Percentiles rank a stretch among this genome's conserved stretches.
These are phyloP conservation scores for Sequoia sempervirens DNA, from an alignment of 75 land plant genomes.

Conservation along the genomic window DNA sequence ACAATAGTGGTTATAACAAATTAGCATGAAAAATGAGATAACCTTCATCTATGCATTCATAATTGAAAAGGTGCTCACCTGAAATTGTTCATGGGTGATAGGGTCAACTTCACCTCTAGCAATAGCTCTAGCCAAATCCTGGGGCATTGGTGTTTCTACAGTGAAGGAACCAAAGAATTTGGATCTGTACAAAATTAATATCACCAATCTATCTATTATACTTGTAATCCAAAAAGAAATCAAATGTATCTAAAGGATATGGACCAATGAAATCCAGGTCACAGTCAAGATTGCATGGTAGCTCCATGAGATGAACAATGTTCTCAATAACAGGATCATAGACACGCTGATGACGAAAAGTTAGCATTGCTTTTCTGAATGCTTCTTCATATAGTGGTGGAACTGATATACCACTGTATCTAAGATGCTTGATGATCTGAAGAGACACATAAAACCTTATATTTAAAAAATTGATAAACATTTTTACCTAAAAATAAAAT, in stretches of 20 bases:
- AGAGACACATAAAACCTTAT: conserved; percentile 12
- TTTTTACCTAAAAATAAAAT: too few species aligned
- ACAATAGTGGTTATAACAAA: not conserved
- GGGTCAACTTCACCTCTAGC: conserved; percentile 87
- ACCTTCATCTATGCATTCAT: not conserved
- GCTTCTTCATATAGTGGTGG: conserved; percentile 71
- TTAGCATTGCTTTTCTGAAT: conserved; percentile 77
- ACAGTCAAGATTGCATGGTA: conserved; percentile 28
- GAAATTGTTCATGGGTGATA: conserved; percentile 58
- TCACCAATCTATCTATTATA: not conserved
- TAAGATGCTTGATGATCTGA: conserved; percentile 83
- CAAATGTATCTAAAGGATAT: not conserved
- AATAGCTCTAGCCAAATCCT: conserved; percentile 64
- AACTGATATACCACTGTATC: conserved; percentile 56
- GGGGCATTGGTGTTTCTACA: conserved; percentile 51
- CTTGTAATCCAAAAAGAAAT: not conserved
- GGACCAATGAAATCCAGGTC: conserved; percentile 40
- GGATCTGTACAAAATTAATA: not conserved
- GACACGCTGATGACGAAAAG: conserved; percentile 83
- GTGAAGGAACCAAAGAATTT: conserved; percentile 40
- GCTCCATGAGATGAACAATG: conserved; percentile 64
- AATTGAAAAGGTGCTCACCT: conserved; percentile 34
- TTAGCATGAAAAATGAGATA: not conserved
- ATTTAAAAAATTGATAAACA: not conserved
- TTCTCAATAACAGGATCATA: conserved; percentile 69